Base-by-base conservation (phyloP, 2,329 filamentous ascomycete species). In the Venturiaceae sp. region DNA sequence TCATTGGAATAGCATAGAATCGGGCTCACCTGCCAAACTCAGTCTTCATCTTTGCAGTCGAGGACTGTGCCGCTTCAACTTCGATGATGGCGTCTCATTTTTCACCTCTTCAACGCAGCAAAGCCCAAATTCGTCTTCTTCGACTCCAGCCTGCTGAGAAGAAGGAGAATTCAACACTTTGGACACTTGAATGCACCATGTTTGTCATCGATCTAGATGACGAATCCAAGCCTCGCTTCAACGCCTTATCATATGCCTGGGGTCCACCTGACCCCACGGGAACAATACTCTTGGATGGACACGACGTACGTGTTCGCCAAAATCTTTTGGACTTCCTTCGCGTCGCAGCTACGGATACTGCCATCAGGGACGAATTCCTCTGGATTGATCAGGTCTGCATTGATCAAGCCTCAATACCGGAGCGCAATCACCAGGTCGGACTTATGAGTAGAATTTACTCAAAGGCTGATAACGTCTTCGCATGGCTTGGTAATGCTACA, bases 331-430 rank as follows among this genome's bases (percentile, higher is more conserved):
- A 39, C 36, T 39, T 39, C 36, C 36, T 39, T n/a, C 36, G 36
- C 36, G 11, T 11, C 11, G 11, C 11, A 11, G 11, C 11, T 11
- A 11, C 11, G 11, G n/a, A n/a, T 39, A 11, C 36, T 11, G n/a
- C 11, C n/a, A n/a, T 39, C 11, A 11, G n/a, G 11, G n/a, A n/a
- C 36, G 36, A 39, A 39, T 39, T 36, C 28, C 39, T 64, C 14
- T 66, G 66, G 66, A 60, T 63, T 14, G 66, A 67, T 59, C 46
- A 58, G 16, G 53, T 67, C 16, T 67, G 60, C 37, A 67, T 67
- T 53, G 62, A 67, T 57, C 66, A 67, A 57, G 37, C 53, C 9
- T 58, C 66, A 54, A 34, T 47, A 4, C 30, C 23, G 19, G 66
- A 67, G 53, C 46, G 55, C n/a, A 60, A 32, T n/a, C 44, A 58